These are phyloP conservation scores for Exophiala lecanii-corni DNA, from an alignment of 2,329 filamentous ascomycete species.

Conservation along the genomic window DNA sequence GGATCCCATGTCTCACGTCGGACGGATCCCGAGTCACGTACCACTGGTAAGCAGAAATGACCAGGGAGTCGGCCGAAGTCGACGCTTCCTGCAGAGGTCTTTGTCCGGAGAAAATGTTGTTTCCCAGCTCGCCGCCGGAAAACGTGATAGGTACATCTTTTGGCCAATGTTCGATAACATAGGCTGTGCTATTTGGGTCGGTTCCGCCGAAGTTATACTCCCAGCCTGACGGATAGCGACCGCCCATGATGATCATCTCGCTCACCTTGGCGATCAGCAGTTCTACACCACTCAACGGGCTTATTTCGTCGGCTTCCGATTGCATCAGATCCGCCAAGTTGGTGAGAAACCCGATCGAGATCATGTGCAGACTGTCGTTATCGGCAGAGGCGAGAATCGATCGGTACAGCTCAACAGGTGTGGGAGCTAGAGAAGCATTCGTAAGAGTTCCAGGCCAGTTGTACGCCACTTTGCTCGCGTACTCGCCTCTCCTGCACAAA, in stretches of 20 bases:
- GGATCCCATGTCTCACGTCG: conserved; percentile 8
- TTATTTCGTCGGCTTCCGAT: conserved; percentile 7
- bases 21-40: conserved; percentile 8
- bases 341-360: conserved; percentile 9
- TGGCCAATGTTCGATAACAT: conserved; percentile 7
- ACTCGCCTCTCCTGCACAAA: conserved; percentile 6
- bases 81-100: conserved; percentile 1
- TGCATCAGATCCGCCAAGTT: conserved; percentile 5
- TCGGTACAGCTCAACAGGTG: conserved; percentile 9
- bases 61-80: conserved; percentile 1
- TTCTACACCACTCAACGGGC: conserved; percentile 4
- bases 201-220: conserved; percentile 10
- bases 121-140: conserved; percentile 7
- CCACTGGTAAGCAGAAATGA: conserved; percentile 7
- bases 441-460: conserved; percentile 12
- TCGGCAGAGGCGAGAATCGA: conserved; percentile 5
- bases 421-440: conserved; percentile 7
- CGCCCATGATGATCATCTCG: conserved; percentile 10
- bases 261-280: conserved; percentile 7
- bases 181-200: conserved; percentile 7
- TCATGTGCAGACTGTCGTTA: conserved; percentile 8
- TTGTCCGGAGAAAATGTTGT: conserved; percentile 6
- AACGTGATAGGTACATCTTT: conserved; percentile 4
- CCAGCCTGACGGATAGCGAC: conserved; percentile 9
- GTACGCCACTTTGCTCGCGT: conserved; percentile 10